Base-by-base conservation (phyloP, 306 rosid species). In the Gleditsia sinensis region DNA sequence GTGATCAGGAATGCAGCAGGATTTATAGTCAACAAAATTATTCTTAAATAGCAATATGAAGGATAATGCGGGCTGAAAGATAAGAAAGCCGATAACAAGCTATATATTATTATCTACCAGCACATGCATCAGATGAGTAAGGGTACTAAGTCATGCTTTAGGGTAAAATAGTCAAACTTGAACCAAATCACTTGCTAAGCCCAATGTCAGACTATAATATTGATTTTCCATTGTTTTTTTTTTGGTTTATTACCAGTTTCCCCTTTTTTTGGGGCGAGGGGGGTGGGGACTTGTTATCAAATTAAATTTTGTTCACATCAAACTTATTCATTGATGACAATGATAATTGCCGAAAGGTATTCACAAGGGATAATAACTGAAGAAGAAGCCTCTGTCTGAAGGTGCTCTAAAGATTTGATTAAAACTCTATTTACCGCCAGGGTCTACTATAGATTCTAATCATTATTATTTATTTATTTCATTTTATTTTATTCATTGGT, bases 1-100 rank as follows among this genome's bases (percentile, higher is more conserved):
- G 92, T 46, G 76, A 64, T 69, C 77, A 78, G 40, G 11, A 88
- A 40, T 53, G 75, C 72, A 85, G 40, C 40, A 42, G 10, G 34
- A 75, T 21, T 24, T 43, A 64, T 76, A 62, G 24, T 67, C 53
- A 72, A 62, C 84, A 66, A 49, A 69, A 75, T 48, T 32, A 67
- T 16, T 34, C 64, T 57, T 40, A 66, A 23, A 24, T 23, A 14
- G 36, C 13, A 12, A 58, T 51, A 25, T 6, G 17, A 50, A 46
- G 24, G 51, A 58, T 58, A n/a, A 58, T 34, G 23, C 58, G 9
- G 27, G 39, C 7, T 27, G 37, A 69, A 49, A n/a, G 19, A 34
- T 49, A 57, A 79, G 64, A 24, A 0, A 42, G 24, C 24, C 13
- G 14, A 40, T 24, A 54, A 55, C 23, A 56, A 40, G 50, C 8